Conservation (phyloP, 352 stramenopile species). For the Phytophthora tentaculata region DNA sequence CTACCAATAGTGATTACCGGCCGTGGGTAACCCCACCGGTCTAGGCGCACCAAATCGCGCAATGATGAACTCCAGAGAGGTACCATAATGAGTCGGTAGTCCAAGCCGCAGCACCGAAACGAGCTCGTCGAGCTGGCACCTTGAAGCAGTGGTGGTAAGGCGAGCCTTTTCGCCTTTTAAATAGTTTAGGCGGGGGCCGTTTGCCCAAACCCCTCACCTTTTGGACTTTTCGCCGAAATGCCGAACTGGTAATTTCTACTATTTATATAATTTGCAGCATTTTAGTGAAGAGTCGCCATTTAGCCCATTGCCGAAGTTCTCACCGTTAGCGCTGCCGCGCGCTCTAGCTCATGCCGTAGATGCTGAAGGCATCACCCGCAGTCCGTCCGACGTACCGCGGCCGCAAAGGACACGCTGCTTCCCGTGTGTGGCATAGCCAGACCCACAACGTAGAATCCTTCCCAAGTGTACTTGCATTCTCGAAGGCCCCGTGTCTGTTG, state of each 20-base stretch:
- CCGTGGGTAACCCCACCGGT: not conserved
- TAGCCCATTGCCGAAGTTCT: not conserved
- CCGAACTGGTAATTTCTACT: not conserved
- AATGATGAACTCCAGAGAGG: not conserved
- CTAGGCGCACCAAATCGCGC: too few relatives aligned
- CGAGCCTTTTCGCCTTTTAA: not conserved
- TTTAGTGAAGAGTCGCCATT: not conserved
- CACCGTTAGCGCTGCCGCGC: too few relatives aligned
- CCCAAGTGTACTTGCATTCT: too few relatives aligned
- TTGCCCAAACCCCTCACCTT: not conserved
- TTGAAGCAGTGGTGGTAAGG: not conserved
- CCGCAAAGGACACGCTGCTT: too few relatives aligned
- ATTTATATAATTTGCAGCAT: not conserved
- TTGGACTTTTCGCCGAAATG: not conserved
- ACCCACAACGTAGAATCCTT: too few relatives aligned
- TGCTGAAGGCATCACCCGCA: too few relatives aligned
- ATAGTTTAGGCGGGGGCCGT: not conserved
- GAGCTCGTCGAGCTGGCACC: not conserved
- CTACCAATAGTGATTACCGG: not conserved
- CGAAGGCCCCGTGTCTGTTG: too few relatives aligned
- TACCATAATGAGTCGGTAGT: too few relatives aligned
- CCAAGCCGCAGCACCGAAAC: not conserved
- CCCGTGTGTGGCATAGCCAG: too few relatives aligned
- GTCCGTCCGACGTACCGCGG: too few relatives aligned
- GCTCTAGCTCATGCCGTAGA: too few relatives aligned